Percentiles rank a stretch among this genome's conserved stretches.
These are phyloP conservation scores for Podaxis sp. DNA, from an alignment of 768 basidiomycete species.

Conservation along the genomic window DNA sequence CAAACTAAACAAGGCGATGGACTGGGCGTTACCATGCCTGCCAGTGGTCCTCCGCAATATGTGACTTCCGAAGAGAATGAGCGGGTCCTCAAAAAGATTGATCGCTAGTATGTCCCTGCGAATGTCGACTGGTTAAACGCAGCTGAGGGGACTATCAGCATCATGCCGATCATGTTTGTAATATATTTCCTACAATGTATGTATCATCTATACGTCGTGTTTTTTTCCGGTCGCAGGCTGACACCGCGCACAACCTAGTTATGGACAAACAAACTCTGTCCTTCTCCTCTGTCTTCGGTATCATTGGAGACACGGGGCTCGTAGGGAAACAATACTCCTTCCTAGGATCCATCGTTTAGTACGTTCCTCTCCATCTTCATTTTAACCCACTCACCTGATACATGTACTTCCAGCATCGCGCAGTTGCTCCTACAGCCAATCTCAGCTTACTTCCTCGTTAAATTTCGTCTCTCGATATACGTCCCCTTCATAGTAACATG, in stretches of 20 bases:
- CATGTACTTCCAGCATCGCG: constrained; percentile 23
- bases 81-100: constrained; percentile 25
- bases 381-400: neutral
- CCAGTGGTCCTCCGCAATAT: constrained; percentile 6
- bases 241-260: constrained; percentile 13
- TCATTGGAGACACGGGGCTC: constrained; percentile 27
- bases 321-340: constrained; percentile 32
- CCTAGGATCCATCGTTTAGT: constrained; percentile 32
- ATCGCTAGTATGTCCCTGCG: constrained; percentile 22
- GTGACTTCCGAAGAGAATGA: constrained; percentile 26
- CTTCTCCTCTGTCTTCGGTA: constrained; percentile 33
- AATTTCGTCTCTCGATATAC: constrained; percentile 28
- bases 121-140: neutral
- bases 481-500: constrained; percentile 30
- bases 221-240: neutral
- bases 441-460: constrained; percentile 31
- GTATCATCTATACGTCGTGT: neutral
- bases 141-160: constrained; percentile 14
- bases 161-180: constrained; percentile 30
- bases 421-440: constrained; percentile 32
- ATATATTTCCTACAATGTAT: constrained; percentile 31
- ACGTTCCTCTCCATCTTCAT: constrained; percentile 5
- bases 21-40: constrained; percentile 15
- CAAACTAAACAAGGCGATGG: constrained; percentile 17
- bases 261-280: constrained; percentile 35